Percentiles rank a stretch among this genome's conserved stretches.
Conservation (phyloP, 116 monocot genomes). For the Trichopus zeylanicus region DNA sequence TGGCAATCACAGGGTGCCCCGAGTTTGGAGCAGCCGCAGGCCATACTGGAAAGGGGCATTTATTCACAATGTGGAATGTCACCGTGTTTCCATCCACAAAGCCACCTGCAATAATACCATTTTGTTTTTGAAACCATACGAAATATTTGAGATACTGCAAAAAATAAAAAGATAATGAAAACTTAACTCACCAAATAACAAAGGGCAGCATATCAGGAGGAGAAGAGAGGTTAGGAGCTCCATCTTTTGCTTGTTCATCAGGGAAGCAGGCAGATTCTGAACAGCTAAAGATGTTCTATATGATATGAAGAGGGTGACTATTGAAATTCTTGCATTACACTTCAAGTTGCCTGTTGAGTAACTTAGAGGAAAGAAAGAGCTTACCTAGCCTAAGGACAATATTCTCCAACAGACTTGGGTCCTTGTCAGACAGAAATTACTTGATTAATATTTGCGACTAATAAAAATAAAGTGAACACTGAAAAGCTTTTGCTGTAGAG, state of each 20-base stretch:
- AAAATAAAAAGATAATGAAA: not conserved
- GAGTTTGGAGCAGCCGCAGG: conserved; percentile 49
- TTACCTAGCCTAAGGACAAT: not conserved
- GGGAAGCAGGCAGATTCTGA: not conserved
- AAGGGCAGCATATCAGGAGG: not conserved
- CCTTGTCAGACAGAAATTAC: no score
- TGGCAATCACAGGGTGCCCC: conserved; percentile 47
- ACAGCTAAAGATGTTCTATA: no score
- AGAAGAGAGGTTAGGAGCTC: not conserved
- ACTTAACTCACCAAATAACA: not conserved
- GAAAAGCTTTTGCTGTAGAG: no score
- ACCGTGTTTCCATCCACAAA: conserved; percentile 15
- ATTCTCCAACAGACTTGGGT: no score
- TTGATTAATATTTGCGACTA: no score
- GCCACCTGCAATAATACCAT: not conserved
- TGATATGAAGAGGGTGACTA: not conserved
- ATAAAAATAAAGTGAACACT: no score
- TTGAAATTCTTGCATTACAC: conserved; percentile 16
- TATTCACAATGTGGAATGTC: conserved; percentile 43
- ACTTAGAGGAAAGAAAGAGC: not conserved
- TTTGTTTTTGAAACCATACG: not conserved
- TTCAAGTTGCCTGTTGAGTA: not conserved
- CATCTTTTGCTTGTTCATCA: not conserved
- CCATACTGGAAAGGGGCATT: conserved; percentile 67
- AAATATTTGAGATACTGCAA: no score